Evolutionary conservation across 305 asterid genomes (phyloP).

Genomic region (Fraxinus ornus): DNA sequence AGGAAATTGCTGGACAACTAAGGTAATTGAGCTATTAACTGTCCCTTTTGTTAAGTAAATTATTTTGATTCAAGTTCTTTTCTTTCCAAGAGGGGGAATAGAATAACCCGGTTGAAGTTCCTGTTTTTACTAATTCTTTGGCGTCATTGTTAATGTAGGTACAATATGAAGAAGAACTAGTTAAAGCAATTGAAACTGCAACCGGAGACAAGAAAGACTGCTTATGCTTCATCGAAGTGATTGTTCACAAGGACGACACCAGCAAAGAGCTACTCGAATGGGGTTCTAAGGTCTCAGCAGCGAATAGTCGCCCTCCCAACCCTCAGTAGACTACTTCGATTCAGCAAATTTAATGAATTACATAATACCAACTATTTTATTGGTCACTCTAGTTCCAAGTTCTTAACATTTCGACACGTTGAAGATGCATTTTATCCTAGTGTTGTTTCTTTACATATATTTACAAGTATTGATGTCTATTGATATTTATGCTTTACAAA

Average conservation of each 20-base stretch:
- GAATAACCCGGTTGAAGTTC: background rate
- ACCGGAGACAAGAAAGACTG: conserved; percentile 56
- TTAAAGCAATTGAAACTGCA: conserved; percentile 63
- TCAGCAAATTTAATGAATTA: background rate
- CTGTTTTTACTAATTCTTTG: too few species aligned
- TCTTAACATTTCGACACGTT: background rate
- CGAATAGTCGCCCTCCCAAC: conserved; percentile 83
- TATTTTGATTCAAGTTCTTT: too few species aligned
- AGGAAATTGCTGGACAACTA: conserved; percentile 71
- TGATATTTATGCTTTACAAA: background rate
- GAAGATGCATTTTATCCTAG: background rate
- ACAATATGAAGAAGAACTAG: conserved; percentile 61
- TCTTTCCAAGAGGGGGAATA: too few species aligned
- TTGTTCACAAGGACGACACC: conserved; percentile 81
- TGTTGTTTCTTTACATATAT: background rate
- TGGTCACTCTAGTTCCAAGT: background rate
- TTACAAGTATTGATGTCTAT: background rate
- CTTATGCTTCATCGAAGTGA: conserved; percentile 82
- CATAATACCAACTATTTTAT: background rate
- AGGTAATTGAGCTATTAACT: conserved; percentile 33
- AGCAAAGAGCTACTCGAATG: conserved; percentile 91
- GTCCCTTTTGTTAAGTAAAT: too few species aligned
- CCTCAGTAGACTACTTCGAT: conserved; percentile 52
- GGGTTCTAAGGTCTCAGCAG: conserved; percentile 87
- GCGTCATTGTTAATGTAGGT: conserved; percentile 33